A percentile compares a stretch with the other conserved stretches of the same genome.
These are phyloP conservation scores for Bifiguratus adelaidae DNA, from an alignment of 192 early-diverging fungal genomes.

Conservation along the genomic window DNA sequence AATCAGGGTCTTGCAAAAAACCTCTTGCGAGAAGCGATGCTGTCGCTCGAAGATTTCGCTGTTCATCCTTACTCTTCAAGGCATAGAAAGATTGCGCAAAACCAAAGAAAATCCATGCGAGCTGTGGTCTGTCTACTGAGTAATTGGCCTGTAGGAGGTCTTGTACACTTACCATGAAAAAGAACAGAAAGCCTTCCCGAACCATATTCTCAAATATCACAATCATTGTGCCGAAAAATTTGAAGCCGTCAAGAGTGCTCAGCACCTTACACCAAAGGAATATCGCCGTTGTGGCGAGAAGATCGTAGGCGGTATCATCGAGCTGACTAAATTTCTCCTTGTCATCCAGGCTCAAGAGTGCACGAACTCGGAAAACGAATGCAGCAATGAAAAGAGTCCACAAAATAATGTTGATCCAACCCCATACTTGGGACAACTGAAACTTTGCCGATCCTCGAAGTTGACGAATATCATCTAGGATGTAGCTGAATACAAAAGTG, in stretches of 20 bases:
- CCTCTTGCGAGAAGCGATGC: slow-evolving; percentile 16
- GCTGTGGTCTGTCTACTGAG: not conserved
- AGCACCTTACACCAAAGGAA: slow-evolving; percentile 22
- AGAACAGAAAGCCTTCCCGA: slow-evolving; percentile 29
- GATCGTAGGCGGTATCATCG: slow-evolving; percentile 13
- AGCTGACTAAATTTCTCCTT: not conserved
- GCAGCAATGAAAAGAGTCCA: slow-evolving; percentile 18
- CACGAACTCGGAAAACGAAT: slow-evolving; percentile 16
- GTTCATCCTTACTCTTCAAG: slow-evolving; percentile 2
- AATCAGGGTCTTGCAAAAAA: slow-evolving; percentile 25
- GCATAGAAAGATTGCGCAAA: slow-evolving; percentile 25
- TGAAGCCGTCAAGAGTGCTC: slow-evolving; percentile 17
- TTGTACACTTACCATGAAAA: slow-evolving; percentile 13
- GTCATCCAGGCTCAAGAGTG: slow-evolving; percentile 1
- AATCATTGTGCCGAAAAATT: slow-evolving; percentile 23
- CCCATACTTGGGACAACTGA: slow-evolving; percentile 11
- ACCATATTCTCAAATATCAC: slow-evolving; percentile 28
- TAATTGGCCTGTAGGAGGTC: not conserved
- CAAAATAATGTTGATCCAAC: slow-evolving; percentile 26
- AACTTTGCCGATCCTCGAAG: not conserved
- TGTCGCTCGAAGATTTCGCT: slow-evolving; percentile 2
- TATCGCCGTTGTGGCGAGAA: slow-evolving; percentile 15
- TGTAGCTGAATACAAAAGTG: slow-evolving; percentile 19
- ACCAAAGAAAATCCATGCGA: slow-evolving; percentile 25
- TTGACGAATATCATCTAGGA: slow-evolving; percentile 23